Base-by-base conservation (phyloP, 2,329 filamentous ascomycete species). In the Neonectria ditissima region DNA sequence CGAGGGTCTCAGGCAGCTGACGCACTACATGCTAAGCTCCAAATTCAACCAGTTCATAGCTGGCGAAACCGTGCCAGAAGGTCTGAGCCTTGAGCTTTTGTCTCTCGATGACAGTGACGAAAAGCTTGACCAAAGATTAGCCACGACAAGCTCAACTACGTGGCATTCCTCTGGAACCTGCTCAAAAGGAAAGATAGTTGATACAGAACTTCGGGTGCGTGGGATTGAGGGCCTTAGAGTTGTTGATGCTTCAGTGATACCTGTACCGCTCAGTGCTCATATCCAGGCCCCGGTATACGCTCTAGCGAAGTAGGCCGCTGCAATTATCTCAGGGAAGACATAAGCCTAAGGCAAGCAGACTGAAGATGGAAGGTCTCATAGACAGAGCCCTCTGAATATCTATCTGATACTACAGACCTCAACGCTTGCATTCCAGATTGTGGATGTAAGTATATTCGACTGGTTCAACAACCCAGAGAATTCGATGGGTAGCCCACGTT, bases 161-260 rank as follows among this genome's bases (percentile, higher is more conserved):
- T 75, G 73, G 70, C 87, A 89, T 72, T 82, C 83, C 1, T 83
- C 81, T 0, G 84, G 83, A 54, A 86, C 84, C 0, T 84, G 81
- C 55, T 79, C 84, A 0, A 89, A 89, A 69, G 87, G 87, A 2
- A 79, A 79, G 4, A 86, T 88, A 0, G 74, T 89, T n/a, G 85
- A 89, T 70, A 80, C 78, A 0, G 79, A 83, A 58, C 87, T 89
- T 72, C 79, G 81, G 5, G 87, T 89, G 1, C 76, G 80, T 14
- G 86, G 86, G 1, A 63, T 73, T 3, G 57, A 72, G 47, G 66
- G 70, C 5, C 69, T 80, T 2, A 60, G 76, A 4, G 71, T 79
- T 5, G 75, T 78, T 10, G 78, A 80, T 65, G 76, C 77, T 9
- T 77, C 76, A 3, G 68, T 79, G 4, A 62, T 79, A 28, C 77